Evolutionary conservation across 2,329 filamentous ascomycete species (phyloP).

Genomic region (Calcarisporium arbuscula): DNA sequence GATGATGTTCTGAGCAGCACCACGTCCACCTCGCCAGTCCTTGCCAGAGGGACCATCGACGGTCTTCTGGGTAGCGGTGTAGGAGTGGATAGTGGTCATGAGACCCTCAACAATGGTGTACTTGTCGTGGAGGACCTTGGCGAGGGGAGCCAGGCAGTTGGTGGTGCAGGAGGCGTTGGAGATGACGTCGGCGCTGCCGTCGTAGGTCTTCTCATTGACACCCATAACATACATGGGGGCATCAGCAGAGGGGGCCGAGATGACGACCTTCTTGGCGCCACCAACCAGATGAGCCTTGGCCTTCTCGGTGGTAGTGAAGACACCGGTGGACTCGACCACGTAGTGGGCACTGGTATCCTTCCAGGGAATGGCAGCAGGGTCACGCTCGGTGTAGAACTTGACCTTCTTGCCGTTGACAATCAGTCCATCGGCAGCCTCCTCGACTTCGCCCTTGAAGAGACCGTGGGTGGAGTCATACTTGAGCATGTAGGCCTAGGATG

Average conservation of each 20-base stretch:
- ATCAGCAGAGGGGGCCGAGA: constrained; percentile 87
- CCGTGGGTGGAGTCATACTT: constrained; percentile 99
- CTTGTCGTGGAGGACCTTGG: constrained; percentile 99
- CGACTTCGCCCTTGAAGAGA: constrained; percentile 86
- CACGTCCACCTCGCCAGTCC: constrained; percentile 99
- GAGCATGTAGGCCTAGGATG: constrained; percentile 90
- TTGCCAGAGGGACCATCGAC: constrained; percentile 96
- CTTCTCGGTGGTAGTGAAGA: constrained; percentile 98
- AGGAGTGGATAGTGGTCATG: constrained; percentile 99
- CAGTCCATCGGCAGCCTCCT: constrained; percentile 64
- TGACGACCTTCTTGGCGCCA: constrained; percentile 96
- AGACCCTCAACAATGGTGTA: constrained; percentile 96
- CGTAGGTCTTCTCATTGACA: constrained; percentile 95
- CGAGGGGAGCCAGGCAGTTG: constrained; percentile 98
- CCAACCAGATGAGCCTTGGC: constrained; percentile 89
- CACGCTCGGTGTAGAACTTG: constrained; percentile 89
- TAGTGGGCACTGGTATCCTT: constrained; percentile 80
- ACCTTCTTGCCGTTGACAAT: constrained; percentile 90
- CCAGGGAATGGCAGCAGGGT: constrained; percentile 90
- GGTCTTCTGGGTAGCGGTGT: constrained; percentile 99
- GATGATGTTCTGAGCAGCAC: constrained; percentile 99
- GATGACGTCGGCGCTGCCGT: constrained; percentile 83
- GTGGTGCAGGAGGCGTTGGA: constrained; percentile 99
- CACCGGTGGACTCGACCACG: constrained; percentile 95
- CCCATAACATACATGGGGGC: constrained; percentile 99